phyloP scores from a whole-genome alignment of 352 stramenopile genomes.

The Phytophthora agathidicida region DNA sequence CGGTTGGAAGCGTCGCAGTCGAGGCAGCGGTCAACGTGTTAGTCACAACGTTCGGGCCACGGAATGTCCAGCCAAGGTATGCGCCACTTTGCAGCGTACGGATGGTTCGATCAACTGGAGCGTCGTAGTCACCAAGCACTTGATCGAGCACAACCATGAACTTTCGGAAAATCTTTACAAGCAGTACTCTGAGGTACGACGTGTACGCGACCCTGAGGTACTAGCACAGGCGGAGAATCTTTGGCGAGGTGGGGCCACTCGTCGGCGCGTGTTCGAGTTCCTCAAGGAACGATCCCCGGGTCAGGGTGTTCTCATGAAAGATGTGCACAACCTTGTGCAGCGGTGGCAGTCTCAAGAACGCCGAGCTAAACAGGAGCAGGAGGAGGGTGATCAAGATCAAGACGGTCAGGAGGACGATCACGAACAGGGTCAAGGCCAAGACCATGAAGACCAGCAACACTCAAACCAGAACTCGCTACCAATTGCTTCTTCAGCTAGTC shows the following conservation, averaged over 20 bases:
- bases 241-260: slow-evolving; percentile 58
- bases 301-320: slow-evolving; percentile 75
- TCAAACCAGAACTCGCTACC: not conserved
- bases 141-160: slow-evolving; percentile 78
- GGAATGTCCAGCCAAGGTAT: slow-evolving; percentile 69
- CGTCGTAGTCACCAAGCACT: slow-evolving; percentile 76
- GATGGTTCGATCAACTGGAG: slow-evolving; percentile 46
- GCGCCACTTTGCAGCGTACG: slow-evolving; percentile 67
- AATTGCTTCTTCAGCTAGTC: slow-evolving; percentile 9
- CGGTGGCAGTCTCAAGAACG: slow-evolving; percentile 62
- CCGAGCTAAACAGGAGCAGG: slow-evolving; percentile 3
- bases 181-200: slow-evolving; percentile 72
- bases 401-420: too few species aligned
- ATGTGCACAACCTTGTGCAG: slow-evolving; percentile 82
- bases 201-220: slow-evolving; percentile 63
- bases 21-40: slow-evolving; percentile 70
- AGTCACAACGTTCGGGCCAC: slow-evolving; percentile 75
- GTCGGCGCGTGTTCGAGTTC: slow-evolving; percentile 76
- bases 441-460: slow-evolving; percentile 16
- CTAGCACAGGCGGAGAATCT: slow-evolving; percentile 64
- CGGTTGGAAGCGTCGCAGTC: slow-evolving; percentile 75
- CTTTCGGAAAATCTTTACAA: slow-evolving; percentile 60
- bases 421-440: too few species aligned
- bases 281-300: slow-evolving; percentile 65
- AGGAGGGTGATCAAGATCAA: not conserved